Evolutionary conservation across 108 stramenopile genomes (phyloP).

Genomic region (Fistulifera solaris): DNA sequence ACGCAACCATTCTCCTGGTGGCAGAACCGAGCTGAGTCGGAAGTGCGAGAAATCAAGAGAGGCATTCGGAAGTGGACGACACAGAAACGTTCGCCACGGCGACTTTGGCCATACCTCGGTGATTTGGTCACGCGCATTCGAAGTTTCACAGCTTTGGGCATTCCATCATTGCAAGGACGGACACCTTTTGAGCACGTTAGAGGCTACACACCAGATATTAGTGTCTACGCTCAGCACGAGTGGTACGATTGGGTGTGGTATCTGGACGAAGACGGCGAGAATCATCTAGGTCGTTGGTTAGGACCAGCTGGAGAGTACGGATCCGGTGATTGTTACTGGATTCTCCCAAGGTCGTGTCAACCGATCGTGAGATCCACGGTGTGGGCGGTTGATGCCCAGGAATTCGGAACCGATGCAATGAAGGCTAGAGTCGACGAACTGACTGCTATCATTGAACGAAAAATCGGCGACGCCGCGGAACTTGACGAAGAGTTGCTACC

Average conservation of each 20-base stretch:
- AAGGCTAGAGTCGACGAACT: neutral
- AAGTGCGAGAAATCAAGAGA: constrained; percentile 10
- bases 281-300: constrained; percentile 13
- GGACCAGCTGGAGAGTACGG: constrained; percentile 12
- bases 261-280: constrained; percentile 5
- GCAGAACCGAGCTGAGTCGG: constrained; percentile 18
- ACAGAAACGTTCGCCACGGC: constrained; percentile 5
- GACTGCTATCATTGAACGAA: neutral
- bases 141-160: constrained; percentile 4
- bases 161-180: constrained; percentile 7
- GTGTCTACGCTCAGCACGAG: constrained; percentile 25
- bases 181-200: constrained; percentile 2
- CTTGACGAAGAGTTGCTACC: neutral
- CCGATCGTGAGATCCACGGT: neutral
- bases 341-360: constrained; percentile 1
- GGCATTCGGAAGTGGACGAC: neutral
- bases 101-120: constrained; percentile 10
- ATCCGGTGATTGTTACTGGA: neutral
- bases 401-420: neutral
- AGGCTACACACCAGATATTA: constrained; percentile 29
- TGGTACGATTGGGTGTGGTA: constrained; percentile 35
- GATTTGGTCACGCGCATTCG: constrained; percentile 7
- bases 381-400: neutral
- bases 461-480: neutral
- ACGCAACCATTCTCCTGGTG: constrained; percentile 11